phyloP scores from a whole-genome alignment of 2,329 filamentous ascomycete species.

The Pseudogymnoascus sp. region DNA sequence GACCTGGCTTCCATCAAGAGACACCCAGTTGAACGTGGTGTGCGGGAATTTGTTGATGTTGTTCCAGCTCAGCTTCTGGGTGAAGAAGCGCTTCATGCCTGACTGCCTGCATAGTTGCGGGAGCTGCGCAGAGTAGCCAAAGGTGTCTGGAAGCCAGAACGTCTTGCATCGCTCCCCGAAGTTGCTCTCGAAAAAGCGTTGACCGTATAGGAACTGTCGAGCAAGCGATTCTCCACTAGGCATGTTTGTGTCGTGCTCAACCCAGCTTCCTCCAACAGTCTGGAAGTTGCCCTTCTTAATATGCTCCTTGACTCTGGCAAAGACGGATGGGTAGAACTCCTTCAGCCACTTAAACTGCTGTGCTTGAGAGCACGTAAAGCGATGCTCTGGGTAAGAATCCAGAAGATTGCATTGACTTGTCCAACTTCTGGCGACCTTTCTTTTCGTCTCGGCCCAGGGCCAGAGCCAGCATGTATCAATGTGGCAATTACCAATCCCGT shows the following conservation, averaged over 20 bases:
- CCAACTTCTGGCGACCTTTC: constrained; percentile 93
- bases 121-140: constrained; percentile 91
- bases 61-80: constrained; percentile 98
- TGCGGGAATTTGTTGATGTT: constrained; percentile 99
- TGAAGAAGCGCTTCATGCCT: constrained; percentile 96
- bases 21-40: constrained; percentile 98
- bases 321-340: constrained; percentile 76
- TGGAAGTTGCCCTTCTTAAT: constrained; percentile 87
- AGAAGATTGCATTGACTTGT: constrained; percentile 93
- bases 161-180: constrained; percentile 84
- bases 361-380: constrained; percentile 86
- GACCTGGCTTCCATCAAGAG: constrained; percentile 90
- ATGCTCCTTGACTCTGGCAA: constrained; percentile 83
- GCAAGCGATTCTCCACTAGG: constrained; percentile 91
- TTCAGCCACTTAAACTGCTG: constrained; percentile 99
- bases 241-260: constrained; percentile 97
- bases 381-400: constrained; percentile 88
- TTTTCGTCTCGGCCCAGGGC: constrained; percentile 96
- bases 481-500: constrained; percentile 89
- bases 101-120: constrained; percentile 87
- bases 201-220: constrained; percentile 90
- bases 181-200: constrained; percentile 86
- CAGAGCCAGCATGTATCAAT: constrained; percentile 98
- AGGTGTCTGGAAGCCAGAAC: constrained; percentile 97
- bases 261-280: constrained; percentile 95